Evolutionary conservation across 257 asterid species (phyloP), one percentile per base, ranked within the genome.

Genomic region (Vinca minor): DNA sequence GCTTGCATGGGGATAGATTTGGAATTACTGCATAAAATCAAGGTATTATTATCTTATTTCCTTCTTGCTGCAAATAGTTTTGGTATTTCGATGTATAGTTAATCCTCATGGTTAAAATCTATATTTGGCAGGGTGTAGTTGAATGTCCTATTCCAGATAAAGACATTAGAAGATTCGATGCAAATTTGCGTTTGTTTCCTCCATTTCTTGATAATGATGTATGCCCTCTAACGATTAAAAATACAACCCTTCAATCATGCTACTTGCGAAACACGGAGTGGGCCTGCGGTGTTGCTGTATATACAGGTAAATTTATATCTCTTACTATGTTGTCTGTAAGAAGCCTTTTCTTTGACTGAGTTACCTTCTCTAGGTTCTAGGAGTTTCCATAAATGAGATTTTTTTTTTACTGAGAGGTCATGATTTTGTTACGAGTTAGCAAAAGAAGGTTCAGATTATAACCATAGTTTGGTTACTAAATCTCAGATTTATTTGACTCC

Each of bases 201-300:
- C 98, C 98, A 50, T 93, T 93, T 77, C 87, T 93, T 69, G 98
- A 93, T 71, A 93, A 93, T 67, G 98, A 93, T 66, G 76, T 89
- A 17, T 93, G 94, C 82, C 95, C 98, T 59, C 77, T 93, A 77
- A 93, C 98, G 49, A 83, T 93, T 36, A 87, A 85, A 73, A 89
- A 93, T 63, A 89, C 97, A 60, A 74, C 89, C 59, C 97, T 89
- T 72, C 97, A 93, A 66, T 93, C 97, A 48, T 93, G 98, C 82
- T 93, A 89, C 86, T 81, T 93, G 69, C 79, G 97, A 80, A 89
- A 93, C 85, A 87, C 97, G 5, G 98, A 89, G 77, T 93, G 98
- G 98, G 98, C 95, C 63, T 93, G 98, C 79, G 98, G 98, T 73
- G 97, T 93, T 81, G 85, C 98, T 76, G 89, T 93, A 48, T 93